These are phyloP conservation scores for Candida oleophila DNA, from an alignment of 805 yeast species.

Conservation along the genomic window DNA sequence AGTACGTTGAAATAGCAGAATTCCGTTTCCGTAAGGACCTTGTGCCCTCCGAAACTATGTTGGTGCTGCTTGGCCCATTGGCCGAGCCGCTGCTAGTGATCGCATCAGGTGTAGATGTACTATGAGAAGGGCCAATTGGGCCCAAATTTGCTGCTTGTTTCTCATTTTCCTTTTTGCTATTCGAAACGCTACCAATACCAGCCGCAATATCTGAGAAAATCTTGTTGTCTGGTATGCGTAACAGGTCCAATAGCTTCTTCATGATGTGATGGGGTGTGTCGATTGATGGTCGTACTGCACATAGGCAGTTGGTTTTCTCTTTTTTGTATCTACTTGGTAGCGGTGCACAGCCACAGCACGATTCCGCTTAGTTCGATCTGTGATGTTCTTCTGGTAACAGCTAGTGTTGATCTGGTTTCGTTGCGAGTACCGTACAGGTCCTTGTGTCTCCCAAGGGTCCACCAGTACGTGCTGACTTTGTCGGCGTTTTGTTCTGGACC, in stretches of 20 bases:
- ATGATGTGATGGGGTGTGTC: background rate
- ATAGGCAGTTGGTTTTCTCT: background rate
- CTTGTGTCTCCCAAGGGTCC: too few relatives aligned
- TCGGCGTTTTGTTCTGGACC: background rate
- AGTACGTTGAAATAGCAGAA: background rate
- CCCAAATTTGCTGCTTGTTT: background rate
- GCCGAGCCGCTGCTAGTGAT: background rate
- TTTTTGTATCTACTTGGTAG: too few relatives aligned
- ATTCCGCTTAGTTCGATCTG: too few relatives aligned
- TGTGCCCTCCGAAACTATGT: background rate
- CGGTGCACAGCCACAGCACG: too few relatives aligned
- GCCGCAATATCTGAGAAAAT: constrained; percentile 5
- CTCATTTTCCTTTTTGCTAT: background rate
- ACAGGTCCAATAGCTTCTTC: constrained; percentile 13
- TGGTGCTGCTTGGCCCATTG: background rate
- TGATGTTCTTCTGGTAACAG: background rate
- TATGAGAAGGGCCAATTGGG: background rate
- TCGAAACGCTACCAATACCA: background rate
- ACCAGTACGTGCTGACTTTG: background rate
- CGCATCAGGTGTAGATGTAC: background rate
- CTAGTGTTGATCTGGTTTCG: too few relatives aligned
- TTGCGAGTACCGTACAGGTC: too few relatives aligned
- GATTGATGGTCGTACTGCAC: background rate
- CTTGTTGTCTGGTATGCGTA: constrained; percentile 18
- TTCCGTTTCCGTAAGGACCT: constrained; percentile 1